These are phyloP conservation scores for Sporothrix mexicana DNA, from an alignment of 2,329 filamentous ascomycete species.

Conservation along the genomic window DNA sequence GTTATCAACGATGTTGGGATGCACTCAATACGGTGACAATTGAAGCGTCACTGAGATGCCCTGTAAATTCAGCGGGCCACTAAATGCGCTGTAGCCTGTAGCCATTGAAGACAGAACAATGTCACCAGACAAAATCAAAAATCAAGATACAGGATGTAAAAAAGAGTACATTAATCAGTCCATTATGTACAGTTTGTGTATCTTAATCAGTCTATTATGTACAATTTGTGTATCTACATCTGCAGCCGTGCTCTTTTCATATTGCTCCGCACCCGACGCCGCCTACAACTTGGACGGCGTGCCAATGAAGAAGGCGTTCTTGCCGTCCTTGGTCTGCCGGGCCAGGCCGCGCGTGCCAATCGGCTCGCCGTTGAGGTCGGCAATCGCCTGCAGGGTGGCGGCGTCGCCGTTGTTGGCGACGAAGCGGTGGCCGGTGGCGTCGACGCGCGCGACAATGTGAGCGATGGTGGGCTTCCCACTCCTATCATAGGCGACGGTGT, in stretches of 20 bases:
- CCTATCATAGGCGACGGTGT: constrained; percentile 27
- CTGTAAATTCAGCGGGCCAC: neutral
- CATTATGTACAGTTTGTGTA: constrained; percentile 11
- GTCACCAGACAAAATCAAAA: neutral
- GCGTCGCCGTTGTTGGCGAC: constrained; percentile 31
- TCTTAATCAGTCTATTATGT: neutral
- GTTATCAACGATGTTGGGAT: neutral
- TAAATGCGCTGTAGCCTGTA: neutral
- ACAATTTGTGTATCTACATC: constrained; percentile 19
- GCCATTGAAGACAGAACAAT: neutral
- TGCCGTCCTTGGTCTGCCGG: constrained; percentile 27
- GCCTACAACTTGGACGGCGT: constrained; percentile 23
- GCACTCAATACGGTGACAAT: neutral
- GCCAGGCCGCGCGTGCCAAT: constrained; percentile 23
- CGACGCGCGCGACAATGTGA: constrained; percentile 21
- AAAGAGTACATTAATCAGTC: too few relatives aligned
- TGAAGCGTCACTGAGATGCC: neutral
- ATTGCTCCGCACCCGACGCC: too few relatives aligned
- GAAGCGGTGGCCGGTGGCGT: constrained; percentile 14
- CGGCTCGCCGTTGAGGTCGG: constrained; percentile 24
- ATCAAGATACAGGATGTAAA: neutral
- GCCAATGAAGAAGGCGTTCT: constrained; percentile 29
- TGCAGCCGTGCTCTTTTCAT: too few relatives aligned
- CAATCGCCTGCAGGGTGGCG: constrained; percentile 22
- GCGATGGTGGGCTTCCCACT: constrained; percentile 5